Evolutionary conservation across 2,329 filamentous ascomycete genomes (phyloP), one percentile per base, ranked within the genome.

Genomic region (Xylariomycetidae sp.): DNA sequence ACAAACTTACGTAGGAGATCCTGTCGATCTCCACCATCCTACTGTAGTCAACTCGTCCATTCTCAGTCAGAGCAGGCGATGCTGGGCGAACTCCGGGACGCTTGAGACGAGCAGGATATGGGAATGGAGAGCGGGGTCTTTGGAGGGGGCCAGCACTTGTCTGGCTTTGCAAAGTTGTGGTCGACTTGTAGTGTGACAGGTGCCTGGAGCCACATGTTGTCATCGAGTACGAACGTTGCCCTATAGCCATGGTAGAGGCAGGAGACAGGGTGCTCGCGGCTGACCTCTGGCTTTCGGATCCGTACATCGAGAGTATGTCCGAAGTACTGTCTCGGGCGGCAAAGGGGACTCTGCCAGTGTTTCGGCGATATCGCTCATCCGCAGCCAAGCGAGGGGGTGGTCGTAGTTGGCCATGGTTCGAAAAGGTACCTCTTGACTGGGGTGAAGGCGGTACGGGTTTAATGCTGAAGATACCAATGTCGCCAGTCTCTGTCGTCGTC

Each of bases 401-500:
- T 27, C 52, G 43, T 25, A 46, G 41, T 22, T 53, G 44, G 12
- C 42, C 45, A 9, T 39, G 42, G 7, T 64, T 59, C 23, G 45
- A 54, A 20, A 59, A 40, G 15, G 49, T 50, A 14, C 51, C 45
- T 34, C 54, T 46, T 28, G 41, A 40, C 14, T 38, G 53, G 9
- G 54, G 53, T 5, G 57, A 56, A 10, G 61, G 57, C 8, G 52
- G 54, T 12, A 59, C 36, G 6, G 68, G 61, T 29, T 62, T 66
- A 44, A 77, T 74, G 32, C 72, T 76, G 52, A 80, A 80, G 31
- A 73, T 57, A 4, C 75, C 76, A 44, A 79, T 77, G 44, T 82
- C 75, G n/a, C 77, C 77, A 7, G 76, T 79, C 49, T 82, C 78
- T 1, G 77, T 81, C 2, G 74, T 80, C 4, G 72, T 81, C 58